Percentiles rank a stretch among this genome's conserved stretches.
Evolutionary conservation across 176 grass and related monocot genomes (phyloP).

Genomic region (Aegilops bicornis): DNA sequence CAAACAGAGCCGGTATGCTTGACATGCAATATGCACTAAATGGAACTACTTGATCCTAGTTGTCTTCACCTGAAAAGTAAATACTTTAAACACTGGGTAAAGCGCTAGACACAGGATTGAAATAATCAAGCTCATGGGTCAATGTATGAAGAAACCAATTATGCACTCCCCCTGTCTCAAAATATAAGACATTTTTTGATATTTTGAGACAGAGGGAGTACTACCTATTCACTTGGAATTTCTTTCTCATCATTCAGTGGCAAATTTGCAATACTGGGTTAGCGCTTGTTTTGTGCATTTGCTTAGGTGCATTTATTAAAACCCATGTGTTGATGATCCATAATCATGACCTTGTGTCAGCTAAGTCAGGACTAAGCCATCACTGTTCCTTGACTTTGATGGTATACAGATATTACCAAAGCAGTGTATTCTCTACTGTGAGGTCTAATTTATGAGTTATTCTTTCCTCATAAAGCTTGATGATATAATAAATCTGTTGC

Average conservation of each 20-base stretch:
- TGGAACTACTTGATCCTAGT: slow-evolving; percentile 3
- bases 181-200: too few relatives aligned
- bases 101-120: not conserved
- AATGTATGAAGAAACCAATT: not conserved
- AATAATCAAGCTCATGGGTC: not conserved
- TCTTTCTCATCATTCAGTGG: not conserved
- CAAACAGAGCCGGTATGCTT: not conserved
- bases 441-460: not conserved
- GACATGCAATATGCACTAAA: not conserved
- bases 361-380: not conserved
- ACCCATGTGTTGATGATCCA: not conserved
- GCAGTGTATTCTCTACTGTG: not conserved
- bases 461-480: slow-evolving; percentile 10
- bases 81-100: not conserved
- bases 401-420: not conserved
- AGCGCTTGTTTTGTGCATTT: not conserved
- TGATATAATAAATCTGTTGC: slow-evolving; percentile 1
- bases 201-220: too few relatives aligned
- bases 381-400: not conserved
- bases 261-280: not conserved
- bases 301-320: not conserved
- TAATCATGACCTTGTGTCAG: slow-evolving; percentile 23
- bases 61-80: not conserved
- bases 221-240: not conserved
- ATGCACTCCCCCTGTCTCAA: not conserved